These are phyloP conservation scores for Phytophthora podocarpi DNA, from an alignment of 352 stramenopile species.

Conservation along the genomic window DNA sequence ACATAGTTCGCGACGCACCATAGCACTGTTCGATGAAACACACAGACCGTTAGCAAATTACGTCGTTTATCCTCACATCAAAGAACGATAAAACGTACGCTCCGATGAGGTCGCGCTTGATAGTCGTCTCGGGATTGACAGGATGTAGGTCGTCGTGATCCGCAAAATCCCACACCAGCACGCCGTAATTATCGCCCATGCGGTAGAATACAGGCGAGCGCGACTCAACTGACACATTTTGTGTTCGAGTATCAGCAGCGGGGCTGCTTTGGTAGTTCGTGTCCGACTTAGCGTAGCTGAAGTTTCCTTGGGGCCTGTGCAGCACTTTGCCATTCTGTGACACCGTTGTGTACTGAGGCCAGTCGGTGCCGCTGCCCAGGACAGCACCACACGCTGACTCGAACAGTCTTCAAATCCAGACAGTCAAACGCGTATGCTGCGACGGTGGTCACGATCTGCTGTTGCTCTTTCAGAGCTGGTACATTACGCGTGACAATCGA, in stretches of 20 bases:
- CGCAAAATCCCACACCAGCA: conserved; percentile 41
- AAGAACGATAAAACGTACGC: conserved; percentile 29
- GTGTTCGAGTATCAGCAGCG: background rate
- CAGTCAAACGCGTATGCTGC: conserved; percentile 57
- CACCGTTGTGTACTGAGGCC: conserved; percentile 47
- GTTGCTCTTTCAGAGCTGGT: conserved; percentile 13
- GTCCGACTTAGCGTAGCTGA: conserved; percentile 48
- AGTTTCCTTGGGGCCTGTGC: conserved; percentile 45
- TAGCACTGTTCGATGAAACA: conserved; percentile 33
- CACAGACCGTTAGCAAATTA: conserved; percentile 17
- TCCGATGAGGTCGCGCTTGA: conserved; percentile 42
- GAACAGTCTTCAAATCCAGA: conserved; percentile 52
- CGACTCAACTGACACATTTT: conserved; percentile 30
- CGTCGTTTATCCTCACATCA: background rate
- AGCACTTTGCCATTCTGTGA: conserved; percentile 35
- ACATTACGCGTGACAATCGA: conserved; percentile 46
- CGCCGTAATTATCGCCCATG: conserved; percentile 26
- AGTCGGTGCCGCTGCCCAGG: conserved; percentile 45
- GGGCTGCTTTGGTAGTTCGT: conserved; percentile 41
- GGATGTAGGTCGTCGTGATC: conserved; percentile 42
- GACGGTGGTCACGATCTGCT: conserved; percentile 54
- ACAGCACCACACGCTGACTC: conserved; percentile 46
- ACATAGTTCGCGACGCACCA: conserved; percentile 40
- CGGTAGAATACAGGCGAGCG: conserved; percentile 34
- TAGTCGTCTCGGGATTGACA: conserved; percentile 18